phyloP scores from a whole-genome alignment of 2,329 filamentous ascomycete species.

The Colletotrichum sp. region DNA sequence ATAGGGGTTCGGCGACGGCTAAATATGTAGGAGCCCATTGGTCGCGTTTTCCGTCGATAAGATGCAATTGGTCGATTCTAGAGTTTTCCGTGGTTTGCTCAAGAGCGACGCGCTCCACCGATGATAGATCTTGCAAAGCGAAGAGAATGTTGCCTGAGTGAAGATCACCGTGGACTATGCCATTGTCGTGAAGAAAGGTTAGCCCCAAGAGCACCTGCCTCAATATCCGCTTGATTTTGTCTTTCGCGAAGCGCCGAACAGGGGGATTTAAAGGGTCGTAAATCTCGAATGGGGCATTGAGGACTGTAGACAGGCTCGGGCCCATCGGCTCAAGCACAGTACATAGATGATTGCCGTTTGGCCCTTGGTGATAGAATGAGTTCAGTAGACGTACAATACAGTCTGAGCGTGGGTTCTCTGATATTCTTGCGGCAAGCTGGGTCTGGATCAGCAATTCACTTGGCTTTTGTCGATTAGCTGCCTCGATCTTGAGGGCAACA shows the following conservation, averaged over 20 bases:
- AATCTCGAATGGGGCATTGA: conserved; percentile 19
- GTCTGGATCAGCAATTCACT: conserved; percentile 19
- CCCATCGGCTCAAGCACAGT: conserved; percentile 36
- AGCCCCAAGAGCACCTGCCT: background rate
- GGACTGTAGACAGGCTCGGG: conserved; percentile 23
- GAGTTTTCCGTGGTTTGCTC: background rate
- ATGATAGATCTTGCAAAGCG: background rate
- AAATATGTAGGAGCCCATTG: conserved; percentile 8
- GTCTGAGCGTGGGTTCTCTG: background rate
- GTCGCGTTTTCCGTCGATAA: background rate
- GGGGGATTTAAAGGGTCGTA: background rate
- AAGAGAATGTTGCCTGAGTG: conserved; percentile 11
- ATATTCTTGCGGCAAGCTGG: conserved; percentile 4
- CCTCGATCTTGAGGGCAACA: conserved; percentile 33
- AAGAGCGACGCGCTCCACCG: background rate
- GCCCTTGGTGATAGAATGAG: conserved; percentile 34
- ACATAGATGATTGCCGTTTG: conserved; percentile 36
- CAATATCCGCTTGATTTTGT: background rate
- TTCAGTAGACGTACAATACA: conserved; percentile 25
- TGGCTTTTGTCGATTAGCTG: conserved; percentile 17
- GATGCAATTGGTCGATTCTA: background rate
- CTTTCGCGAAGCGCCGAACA: background rate
- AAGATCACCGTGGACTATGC: conserved; percentile 11
- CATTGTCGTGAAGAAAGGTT: background rate
- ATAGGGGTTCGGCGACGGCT: background rate